Base-by-base conservation (phyloP, 2,329 filamentous ascomycete species). In the Nannizziopsis arthrosporioides region DNA sequence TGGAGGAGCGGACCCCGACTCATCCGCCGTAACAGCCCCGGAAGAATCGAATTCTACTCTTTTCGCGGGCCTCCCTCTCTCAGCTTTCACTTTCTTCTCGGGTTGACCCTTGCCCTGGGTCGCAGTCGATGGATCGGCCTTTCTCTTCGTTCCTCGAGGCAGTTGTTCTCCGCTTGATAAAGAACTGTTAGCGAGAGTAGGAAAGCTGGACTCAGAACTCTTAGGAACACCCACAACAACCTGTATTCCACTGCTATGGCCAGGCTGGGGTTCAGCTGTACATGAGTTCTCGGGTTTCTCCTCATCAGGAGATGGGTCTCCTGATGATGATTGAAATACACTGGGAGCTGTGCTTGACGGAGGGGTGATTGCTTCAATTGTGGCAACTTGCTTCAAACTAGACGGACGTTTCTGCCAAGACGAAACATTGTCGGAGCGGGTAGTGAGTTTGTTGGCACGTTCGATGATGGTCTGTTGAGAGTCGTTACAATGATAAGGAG, bases 131-230 rank as follows among this genome's bases (percentile, higher is more conserved):
- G 43, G 19, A 14, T 40, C 41, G 19, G 44, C 44, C n/a, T 47
- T 47, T 36, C 49, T 47, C 39, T 50, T 50, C 30, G 32, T 42
- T 7, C 49, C 44, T 35, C 43, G 15, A 22, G 32, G 31, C 31
- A 22, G 31, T 18, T 27, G 43, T 17, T 45, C 32, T 27, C 34
- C 34, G 32, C 43, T 45, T 45, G 34, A 45, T 39, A 38, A 19
- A 39, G 32, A 45, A 22, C 34, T 18, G 35, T 45, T 32, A 45
- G 43, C 12, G 34, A 11, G 32, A 11, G n/a, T 10, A 19, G 34
- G 19, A 31, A 18, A 30, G 22, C 35, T 38, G 32, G 9, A 12
- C 3, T 32, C 2, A 18, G 35, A 39, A 36, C 35, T 17, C 35
- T 45, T 30, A 39, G 43, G 43, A 31, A 27, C 12, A 45, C 43